phyloP scores from a whole-genome alignment of 2,329 filamentous ascomycete genomes.

The Pseudogymnoascus destructans region DNA sequence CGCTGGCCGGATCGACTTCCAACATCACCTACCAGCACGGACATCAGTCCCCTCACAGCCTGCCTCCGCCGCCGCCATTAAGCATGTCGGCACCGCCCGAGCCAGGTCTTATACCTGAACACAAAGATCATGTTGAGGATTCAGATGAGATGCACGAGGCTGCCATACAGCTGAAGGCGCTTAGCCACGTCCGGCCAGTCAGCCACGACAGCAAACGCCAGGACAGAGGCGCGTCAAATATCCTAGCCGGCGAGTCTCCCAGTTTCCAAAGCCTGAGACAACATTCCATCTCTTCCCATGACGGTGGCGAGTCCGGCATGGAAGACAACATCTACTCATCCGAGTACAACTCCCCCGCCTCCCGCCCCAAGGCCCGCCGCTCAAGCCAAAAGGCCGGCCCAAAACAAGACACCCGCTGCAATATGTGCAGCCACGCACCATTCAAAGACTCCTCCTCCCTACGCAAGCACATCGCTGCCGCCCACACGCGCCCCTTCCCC shows the following conservation, averaged over 20 bases:
- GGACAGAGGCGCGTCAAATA: slow-evolving; percentile 24
- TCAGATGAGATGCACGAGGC: slow-evolving; percentile 59
- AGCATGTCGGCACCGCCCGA: background rate
- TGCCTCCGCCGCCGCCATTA: background rate
- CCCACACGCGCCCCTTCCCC: slow-evolving; percentile 61
- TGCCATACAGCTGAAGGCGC: slow-evolving; percentile 51
- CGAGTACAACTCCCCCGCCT: slow-evolving; percentile 25
- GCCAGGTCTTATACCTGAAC: slow-evolving; percentile 20
- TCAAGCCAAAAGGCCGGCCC: slow-evolving; percentile 26
- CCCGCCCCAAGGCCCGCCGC: slow-evolving; percentile 23
- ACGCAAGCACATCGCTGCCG: slow-evolving; percentile 53
- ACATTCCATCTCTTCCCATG: slow-evolving; percentile 31
- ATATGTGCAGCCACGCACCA: slow-evolving; percentile 47
- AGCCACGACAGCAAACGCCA: slow-evolving; percentile 32
- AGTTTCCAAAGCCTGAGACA: slow-evolving; percentile 28
- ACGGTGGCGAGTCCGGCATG: slow-evolving; percentile 28
- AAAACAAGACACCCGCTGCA: slow-evolving; percentile 50
- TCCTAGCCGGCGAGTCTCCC: slow-evolving; percentile 22
- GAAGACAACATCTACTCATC: slow-evolving; percentile 30
- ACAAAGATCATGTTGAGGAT: slow-evolving; percentile 42
- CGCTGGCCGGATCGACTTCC: slow-evolving; percentile 18
- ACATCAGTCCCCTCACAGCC: background rate
- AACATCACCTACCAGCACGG: slow-evolving; percentile 7
- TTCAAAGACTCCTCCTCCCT: slow-evolving; percentile 55
- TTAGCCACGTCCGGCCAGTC: slow-evolving; percentile 47